Conservation (phyloP, 768 basidiomycete species). For the Tricholoma hemisulphureum region DNA sequence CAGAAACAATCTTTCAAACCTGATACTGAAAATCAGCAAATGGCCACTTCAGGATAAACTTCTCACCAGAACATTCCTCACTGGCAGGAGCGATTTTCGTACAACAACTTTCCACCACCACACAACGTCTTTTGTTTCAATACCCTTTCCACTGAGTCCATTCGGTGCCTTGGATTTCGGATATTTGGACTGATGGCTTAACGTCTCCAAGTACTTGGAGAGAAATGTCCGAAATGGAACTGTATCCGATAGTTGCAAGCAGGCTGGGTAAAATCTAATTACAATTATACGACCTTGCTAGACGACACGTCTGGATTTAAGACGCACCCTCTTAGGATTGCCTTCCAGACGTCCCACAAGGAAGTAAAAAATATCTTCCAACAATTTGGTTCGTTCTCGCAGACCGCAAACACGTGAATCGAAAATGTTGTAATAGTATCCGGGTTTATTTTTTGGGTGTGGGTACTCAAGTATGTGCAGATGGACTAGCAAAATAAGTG, state of each 20-base stretch:
- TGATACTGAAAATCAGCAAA: constrained; percentile 17
- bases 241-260: constrained; percentile 49
- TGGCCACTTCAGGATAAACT: constrained; percentile 14
- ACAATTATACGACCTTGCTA: background rate
- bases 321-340: constrained; percentile 27
- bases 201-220: constrained; percentile 47
- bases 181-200: constrained; percentile 41
- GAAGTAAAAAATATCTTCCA: constrained; percentile 54
- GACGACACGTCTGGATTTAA: background rate
- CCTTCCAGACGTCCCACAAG: constrained; percentile 45
- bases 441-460: constrained; percentile 41
- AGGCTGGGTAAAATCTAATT: constrained; percentile 47
- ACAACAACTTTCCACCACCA: constrained; percentile 63
- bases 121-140: constrained; percentile 15
- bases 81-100: constrained; percentile 50
- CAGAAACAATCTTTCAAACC: constrained; percentile 51
- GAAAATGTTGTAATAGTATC: constrained; percentile 52
- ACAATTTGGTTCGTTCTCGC: constrained; percentile 47
- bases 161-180: constrained; percentile 20
- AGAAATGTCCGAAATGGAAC: constrained; percentile 51
- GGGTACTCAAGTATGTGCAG: constrained; percentile 54
- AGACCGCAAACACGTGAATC: constrained; percentile 43
- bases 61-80: constrained; percentile 55
- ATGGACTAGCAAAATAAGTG: constrained; percentile 51
- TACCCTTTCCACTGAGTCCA: constrained; percentile 15